Percentiles rank a stretch among this genome's conserved stretches.
Conservation (phyloP, 306 rosid genomes). For the Abrus pulchellus region DNA sequence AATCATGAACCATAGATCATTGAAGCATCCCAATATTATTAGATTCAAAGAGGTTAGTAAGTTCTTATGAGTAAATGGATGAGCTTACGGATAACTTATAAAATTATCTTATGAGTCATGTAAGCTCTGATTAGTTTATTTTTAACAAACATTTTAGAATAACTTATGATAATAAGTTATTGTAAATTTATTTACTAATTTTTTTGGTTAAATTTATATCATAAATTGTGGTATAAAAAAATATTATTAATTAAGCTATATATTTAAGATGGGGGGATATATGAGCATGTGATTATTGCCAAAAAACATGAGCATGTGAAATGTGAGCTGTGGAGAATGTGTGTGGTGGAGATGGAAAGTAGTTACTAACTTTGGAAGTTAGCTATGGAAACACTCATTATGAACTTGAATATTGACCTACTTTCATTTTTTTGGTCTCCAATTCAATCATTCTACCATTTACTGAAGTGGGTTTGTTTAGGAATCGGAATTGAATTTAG, state of each 20-base stretch:
- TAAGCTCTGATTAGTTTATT: no score
- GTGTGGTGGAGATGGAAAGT: constrained; percentile 16
- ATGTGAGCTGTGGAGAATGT: neutral
- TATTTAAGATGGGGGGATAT: no score
- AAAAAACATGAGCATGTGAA: neutral
- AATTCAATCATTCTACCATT: constrained; percentile 8
- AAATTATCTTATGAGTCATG: no score
- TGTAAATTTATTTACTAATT: no score
- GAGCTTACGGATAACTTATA: no score
- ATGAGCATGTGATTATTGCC: no score
- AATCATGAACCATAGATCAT: constrained; percentile 90
- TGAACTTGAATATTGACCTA: constrained; percentile 26
- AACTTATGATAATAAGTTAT: no score
- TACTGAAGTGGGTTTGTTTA: constrained; percentile 19
- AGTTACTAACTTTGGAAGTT: constrained; percentile 30
- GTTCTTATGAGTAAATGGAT: no score
- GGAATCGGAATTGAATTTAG: constrained; percentile 1
- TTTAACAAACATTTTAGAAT: no score
- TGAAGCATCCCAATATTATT: constrained; percentile 85
- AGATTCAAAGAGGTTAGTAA: constrained; percentile 81
- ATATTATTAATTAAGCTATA: no score
- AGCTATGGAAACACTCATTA: constrained; percentile 11
- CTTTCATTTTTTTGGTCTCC: constrained; percentile 3
- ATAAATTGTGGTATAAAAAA: no score
- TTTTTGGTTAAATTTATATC: no score